Base-by-base conservation (phyloP, 306 rosid species). In the Dalbergia cultrata region DNA sequence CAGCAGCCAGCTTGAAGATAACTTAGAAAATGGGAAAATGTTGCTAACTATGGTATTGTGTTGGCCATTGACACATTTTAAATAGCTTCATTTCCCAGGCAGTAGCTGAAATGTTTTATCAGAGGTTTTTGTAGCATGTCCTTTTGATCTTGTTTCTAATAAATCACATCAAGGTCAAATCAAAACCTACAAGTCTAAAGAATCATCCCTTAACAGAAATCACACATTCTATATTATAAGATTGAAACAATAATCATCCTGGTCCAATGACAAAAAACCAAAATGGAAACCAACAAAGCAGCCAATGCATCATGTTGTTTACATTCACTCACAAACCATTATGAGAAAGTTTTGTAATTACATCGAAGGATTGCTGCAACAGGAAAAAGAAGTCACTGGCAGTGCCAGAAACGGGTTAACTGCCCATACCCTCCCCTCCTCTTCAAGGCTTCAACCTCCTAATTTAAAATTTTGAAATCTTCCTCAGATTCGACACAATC, bases 61-160 rank as follows among this genome's bases (percentile, higher is more conserved):
- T 13, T 4, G 3, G 52, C 63, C 66, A 50, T 67, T 44, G 9
- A 18, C 80, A 61, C 26, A 67, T 67, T 60, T 56, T 62, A 16
- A 59, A n/a, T 43, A 67, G 71, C 67, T 60, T 16, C 22, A 54
- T 73, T 81, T 39, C 64, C 11, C n/a, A 67, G 18, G 70, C 19
- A 34, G 43, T 44, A 35, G 67, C 69, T 73, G 69, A 43, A 78
- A 58, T 60, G 70, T 19, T 58, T 56, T 57, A 57, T 14, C 35
- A 54, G 65, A 79, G 69, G 19, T 45, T 37, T 81, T 60, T 52
- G 76, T 17, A 60, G 71, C 49, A 41, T 49, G 50, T 19, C 58
- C 52, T 65, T 47, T 9, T 70, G 13, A 59, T 47, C n/a, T 22
- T 41, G 33, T 21, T 21, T 33, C 69, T 16, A 21, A 77, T 39